Conservation (phyloP, 345 rosid species). For the Rhodamnia argentea region DNA sequence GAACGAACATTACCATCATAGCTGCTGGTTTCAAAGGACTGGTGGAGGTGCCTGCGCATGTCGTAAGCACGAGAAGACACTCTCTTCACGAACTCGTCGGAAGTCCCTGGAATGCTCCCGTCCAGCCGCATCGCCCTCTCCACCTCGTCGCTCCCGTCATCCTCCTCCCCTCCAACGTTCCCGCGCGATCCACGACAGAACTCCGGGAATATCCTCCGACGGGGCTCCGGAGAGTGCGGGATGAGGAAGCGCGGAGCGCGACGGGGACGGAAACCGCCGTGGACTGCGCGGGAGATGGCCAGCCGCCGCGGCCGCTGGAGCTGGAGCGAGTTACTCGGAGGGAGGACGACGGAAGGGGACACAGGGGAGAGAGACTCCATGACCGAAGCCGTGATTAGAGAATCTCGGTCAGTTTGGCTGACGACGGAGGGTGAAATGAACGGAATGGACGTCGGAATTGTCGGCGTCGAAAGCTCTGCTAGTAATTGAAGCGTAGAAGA, state of each 20-base stretch:
- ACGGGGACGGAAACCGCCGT: constrained; percentile 8
- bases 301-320: constrained; percentile 15
- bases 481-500: background rate
- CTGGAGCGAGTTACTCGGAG: constrained; percentile 31
- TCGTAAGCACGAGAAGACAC: constrained; percentile 97
- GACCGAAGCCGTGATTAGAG: background rate
- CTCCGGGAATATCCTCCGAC: constrained; percentile 12
- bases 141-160: constrained; percentile 41
- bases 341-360: constrained; percentile 79
- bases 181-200: constrained; percentile 26
- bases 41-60: constrained; percentile 84
- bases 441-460: constrained; percentile 2
- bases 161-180: constrained; percentile 23
- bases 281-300: constrained; percentile 15
- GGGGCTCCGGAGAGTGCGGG: constrained; percentile 4
- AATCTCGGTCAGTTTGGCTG: background rate
- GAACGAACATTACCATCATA: constrained; percentile 54
- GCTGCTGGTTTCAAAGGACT: constrained; percentile 76
- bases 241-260: constrained; percentile 12
- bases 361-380: constrained; percentile 70
- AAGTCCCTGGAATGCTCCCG: constrained; percentile 81
- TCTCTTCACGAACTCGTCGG: constrained; percentile 69
- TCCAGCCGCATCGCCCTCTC: constrained; percentile 89
- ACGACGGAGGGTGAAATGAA: background rate
- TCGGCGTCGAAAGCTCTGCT: constrained; percentile 11